Evolutionary conservation across 140 eudicot species (phyloP), one percentile per base, ranked within the genome.

Genomic region (Oenanthe javanica): DNA sequence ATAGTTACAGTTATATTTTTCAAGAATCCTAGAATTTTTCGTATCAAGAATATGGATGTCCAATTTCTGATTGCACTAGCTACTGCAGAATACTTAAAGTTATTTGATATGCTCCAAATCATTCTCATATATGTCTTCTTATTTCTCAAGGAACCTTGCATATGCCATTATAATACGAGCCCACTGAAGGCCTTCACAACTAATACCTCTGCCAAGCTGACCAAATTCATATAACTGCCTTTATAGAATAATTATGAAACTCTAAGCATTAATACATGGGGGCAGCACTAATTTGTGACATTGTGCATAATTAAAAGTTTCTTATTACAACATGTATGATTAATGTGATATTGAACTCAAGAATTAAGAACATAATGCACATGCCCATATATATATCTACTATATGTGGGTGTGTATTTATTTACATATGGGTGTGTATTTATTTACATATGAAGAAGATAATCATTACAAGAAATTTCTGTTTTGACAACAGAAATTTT

Each of bases 171-270:
- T 87, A 79, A 92, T 72, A 80, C 89, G 96, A 51, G 97, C 96
- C 89, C 96, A 93, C 83, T 95, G 99, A 80, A 95, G 93, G 69
- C 99, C 99, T 90, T 92, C 97, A 59, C 92, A 86, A 71, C 97
- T 92, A 82, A 95, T 82, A 85, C 97, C 99, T 91, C 97, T 89
- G 73, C 99, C 99, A 87, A 95, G 99, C 86, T 95, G 99, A 81
- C 99, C 99, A 77, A 78, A 89, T 85, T 95, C 99, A 89, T 95
- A 86, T 95, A 95, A 83, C 99, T 95, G 89, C 84, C 85, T 87
- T 84, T 81, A 80, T 87, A 90, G 80, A 87, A 31, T 82, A 83
- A 31, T 31, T 1, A 84, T 74, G 78, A 67, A 85, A 70, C 74
- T 84, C 81, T 69, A 45, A 84, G 85, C 63, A 85, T 83, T 74